Evolutionary conservation across 1,139 yeast species (phyloP).

Genomic region (Yamadazyma diospyri): DNA sequence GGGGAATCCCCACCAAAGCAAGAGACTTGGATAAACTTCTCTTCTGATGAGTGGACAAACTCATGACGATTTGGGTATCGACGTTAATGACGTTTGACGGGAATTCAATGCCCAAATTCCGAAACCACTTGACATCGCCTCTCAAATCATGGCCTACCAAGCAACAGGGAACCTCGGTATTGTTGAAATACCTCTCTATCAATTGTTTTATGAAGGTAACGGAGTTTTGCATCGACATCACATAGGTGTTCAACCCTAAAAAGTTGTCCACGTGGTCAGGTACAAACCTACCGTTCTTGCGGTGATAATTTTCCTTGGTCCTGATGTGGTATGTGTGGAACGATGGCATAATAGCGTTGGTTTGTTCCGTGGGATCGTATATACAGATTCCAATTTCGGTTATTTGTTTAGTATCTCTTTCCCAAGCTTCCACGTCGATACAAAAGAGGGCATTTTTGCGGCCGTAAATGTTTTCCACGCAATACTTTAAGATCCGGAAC

Average conservation of each 20-base stretch:
- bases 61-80: constrained; percentile 47
- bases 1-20: constrained; percentile 52
- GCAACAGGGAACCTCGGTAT: constrained; percentile 17
- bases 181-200: constrained; percentile 38
- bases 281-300: constrained; percentile 56
- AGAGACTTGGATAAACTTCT: constrained; percentile 51
- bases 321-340: constrained; percentile 54
- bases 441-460: constrained; percentile 43
- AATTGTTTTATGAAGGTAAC: constrained; percentile 37
- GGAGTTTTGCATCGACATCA: constrained; percentile 36
- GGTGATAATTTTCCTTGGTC: constrained; percentile 45
- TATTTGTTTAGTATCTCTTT: constrained; percentile 38
- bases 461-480: constrained; percentile 20
- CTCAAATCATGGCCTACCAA: constrained; percentile 69
- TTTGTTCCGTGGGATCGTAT: constrained; percentile 55
- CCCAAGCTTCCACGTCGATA: constrained; percentile 69
- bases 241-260: constrained; percentile 51
- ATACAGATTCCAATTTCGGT: constrained; percentile 71
- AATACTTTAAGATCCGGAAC: constrained; percentile 12
- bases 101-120: constrained; percentile 42
- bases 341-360: constrained; percentile 36
- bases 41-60: constrained; percentile 33
- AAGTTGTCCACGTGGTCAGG: constrained; percentile 58
- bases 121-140: constrained; percentile 59
- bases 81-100: constrained; percentile 32